Conservation (phyloP, 768 basidiomycete genomes). For the Podaxis carcinomalis region DNA sequence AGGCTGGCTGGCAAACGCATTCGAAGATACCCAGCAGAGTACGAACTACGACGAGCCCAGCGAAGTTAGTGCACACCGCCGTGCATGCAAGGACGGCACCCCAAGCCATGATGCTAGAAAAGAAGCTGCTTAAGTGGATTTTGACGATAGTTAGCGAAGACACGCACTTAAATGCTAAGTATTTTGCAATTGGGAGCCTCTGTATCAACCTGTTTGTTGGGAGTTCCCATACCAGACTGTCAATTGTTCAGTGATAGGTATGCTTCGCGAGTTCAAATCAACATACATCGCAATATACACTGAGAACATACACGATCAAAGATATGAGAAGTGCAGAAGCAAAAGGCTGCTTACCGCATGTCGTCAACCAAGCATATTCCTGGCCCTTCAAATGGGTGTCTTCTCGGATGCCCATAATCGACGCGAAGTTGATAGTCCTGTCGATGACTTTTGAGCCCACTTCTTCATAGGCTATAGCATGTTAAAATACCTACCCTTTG, state of each 20-base stretch:
- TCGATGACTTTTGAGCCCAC: neutral
- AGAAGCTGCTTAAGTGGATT: neutral
- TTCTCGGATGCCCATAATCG: slow-evolving; percentile 41
- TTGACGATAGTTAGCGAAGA: neutral
- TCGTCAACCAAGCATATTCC: slow-evolving; percentile 45
- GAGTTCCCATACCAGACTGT: slow-evolving; percentile 39
- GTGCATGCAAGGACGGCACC: slow-evolving; percentile 45
- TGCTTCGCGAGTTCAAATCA: neutral
- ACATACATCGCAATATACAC: slow-evolving; percentile 38
- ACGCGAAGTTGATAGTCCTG: slow-evolving; percentile 42
- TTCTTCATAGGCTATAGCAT: neutral
- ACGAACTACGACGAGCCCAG: slow-evolving; percentile 39
- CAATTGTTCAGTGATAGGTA: neutral
- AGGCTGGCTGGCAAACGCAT: slow-evolving; percentile 43
- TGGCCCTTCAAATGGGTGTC: slow-evolving; percentile 45
- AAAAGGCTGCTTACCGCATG: slow-evolving; percentile 31
- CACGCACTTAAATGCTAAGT: slow-evolving; percentile 37
- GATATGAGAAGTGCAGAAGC: neutral
- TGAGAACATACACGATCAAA: slow-evolving; percentile 7
- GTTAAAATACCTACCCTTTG: slow-evolving; percentile 30
- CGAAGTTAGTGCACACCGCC: slow-evolving; percentile 41
- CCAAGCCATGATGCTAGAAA: slow-evolving; percentile 33
- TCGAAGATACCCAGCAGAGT: slow-evolving; percentile 47
- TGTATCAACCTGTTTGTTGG: slow-evolving; percentile 47
- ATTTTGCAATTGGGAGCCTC: slow-evolving; percentile 46